These are phyloP conservation scores for Kodamaea hsintzibuensis DNA, from an alignment of 805 yeast genomes.

Conservation along the genomic window DNA sequence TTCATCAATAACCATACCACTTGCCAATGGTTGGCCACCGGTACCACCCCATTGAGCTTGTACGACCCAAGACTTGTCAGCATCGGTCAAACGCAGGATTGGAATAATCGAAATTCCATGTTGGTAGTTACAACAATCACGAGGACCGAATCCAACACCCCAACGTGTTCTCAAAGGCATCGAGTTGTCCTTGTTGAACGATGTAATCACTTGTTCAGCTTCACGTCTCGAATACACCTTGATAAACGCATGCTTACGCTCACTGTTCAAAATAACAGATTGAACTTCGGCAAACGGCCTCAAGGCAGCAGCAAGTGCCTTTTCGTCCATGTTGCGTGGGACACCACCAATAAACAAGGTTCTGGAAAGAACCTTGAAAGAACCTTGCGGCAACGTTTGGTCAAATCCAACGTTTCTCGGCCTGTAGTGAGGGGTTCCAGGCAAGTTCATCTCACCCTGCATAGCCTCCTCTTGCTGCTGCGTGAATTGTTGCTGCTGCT, in stretches of 20 bases:
- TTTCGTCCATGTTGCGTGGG: slow-evolving; percentile 77
- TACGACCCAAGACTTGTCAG: slow-evolving; percentile 87
- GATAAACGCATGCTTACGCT: slow-evolving; percentile 93
- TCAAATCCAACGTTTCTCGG: slow-evolving; percentile 74
- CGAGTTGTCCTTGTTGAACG: slow-evolving; percentile 68
- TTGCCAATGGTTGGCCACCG: slow-evolving; percentile 76
- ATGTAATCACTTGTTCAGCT: slow-evolving; percentile 78
- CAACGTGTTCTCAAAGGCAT: slow-evolving; percentile 81
- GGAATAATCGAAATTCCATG: slow-evolving; percentile 90
- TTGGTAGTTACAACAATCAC: slow-evolving; percentile 96
- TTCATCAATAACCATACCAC: slow-evolving; percentile 88
- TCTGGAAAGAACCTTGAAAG: slow-evolving; percentile 81
- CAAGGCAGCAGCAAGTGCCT: slow-evolving; percentile 64
- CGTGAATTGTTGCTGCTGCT: not conserved
- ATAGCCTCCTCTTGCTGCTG: slow-evolving; percentile 20
- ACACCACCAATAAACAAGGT: slow-evolving; percentile 95
- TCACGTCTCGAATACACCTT: slow-evolving; percentile 90
- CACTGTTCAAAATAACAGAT: slow-evolving; percentile 81
- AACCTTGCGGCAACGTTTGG: slow-evolving; percentile 69
- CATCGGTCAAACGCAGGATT: slow-evolving; percentile 84
- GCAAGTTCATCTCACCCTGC: slow-evolving; percentile 64
- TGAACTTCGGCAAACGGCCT: slow-evolving; percentile 91
- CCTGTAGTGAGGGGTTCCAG: slow-evolving; percentile 74
- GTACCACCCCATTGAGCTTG: slow-evolving; percentile 97
- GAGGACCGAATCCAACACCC: slow-evolving; percentile 99